Evolutionary conservation across 345 rosid species (phyloP).

Genomic region (Bruguiera parviflora): DNA sequence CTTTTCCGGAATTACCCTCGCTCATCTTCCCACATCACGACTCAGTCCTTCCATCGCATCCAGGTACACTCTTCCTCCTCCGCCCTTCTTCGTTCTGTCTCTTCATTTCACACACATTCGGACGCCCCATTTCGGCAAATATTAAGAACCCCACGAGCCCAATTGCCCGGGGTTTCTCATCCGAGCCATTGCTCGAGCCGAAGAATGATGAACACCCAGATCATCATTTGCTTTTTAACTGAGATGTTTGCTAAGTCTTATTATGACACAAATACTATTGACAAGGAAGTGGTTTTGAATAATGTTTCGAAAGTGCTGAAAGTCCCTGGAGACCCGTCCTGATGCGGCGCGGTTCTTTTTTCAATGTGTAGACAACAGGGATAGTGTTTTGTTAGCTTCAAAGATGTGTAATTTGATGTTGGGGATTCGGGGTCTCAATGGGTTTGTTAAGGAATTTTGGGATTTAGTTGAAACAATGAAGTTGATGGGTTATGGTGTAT

Average conservation of each 20-base stretch:
- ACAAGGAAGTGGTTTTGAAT: conserved; percentile 49
- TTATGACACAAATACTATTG: conserved; percentile 34
- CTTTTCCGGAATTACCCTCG: conserved; percentile 43
- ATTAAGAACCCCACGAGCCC: conserved; percentile 14
- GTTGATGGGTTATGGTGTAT: conserved; percentile 76
- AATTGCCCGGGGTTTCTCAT: conserved; percentile 41
- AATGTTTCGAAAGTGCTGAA: conserved; percentile 50
- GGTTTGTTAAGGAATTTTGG: conserved; percentile 70
- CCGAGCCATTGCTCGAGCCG: conserved; percentile 46
- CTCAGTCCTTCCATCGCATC: conserved; percentile 23
- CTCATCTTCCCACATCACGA: conserved; percentile 24
- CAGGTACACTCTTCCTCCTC: conserved; percentile 33
- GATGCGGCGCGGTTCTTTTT: conserved; percentile 63
- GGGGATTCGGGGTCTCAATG: conserved; percentile 57
- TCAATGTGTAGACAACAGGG: conserved; percentile 50
- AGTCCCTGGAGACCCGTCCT: conserved; percentile 45
- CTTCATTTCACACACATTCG: conserved; percentile 24
- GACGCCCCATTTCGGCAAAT: conserved; percentile 12
- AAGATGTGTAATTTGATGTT: conserved; percentile 72
- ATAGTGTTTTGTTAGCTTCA: conserved; percentile 47
- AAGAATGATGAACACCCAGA: conserved; percentile 39
- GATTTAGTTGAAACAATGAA: conserved; percentile 62
- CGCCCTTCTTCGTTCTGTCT: conserved; percentile 25
- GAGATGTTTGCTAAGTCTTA: conserved; percentile 54
- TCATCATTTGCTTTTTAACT: conserved; percentile 30